Percentiles rank a stretch among this genome's conserved stretches.
These are phyloP conservation scores for Xerocomus amazonicus DNA, from an alignment of 1,284 basidiomycete genomes.

Conservation along the genomic window DNA sequence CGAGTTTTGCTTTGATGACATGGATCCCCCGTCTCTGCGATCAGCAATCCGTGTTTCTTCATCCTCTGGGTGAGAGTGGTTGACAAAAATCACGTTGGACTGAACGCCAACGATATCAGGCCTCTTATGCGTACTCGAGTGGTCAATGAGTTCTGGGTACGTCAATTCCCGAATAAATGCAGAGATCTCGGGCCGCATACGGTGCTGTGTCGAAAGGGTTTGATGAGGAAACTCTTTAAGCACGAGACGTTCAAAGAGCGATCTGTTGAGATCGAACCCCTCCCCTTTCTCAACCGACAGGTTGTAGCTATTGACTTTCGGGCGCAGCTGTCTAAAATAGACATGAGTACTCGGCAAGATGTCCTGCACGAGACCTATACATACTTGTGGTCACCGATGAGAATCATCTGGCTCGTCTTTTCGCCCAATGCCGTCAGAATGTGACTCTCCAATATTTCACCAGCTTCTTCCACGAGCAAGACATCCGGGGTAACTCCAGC, in stretches of 20 bases:
- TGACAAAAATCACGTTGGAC: constrained; percentile 55
- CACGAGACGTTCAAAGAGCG: constrained; percentile 51
- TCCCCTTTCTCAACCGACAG: constrained; percentile 64
- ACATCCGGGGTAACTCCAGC: constrained; percentile 45
- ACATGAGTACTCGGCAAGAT: constrained; percentile 1
- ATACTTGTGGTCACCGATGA: constrained; percentile 71
- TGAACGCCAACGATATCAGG: constrained; percentile 48
- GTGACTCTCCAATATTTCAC: constrained; percentile 67
- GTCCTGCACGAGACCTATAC: constrained; percentile 16
- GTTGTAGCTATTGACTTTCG: constrained; percentile 58
- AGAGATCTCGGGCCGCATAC: constrained; percentile 68
- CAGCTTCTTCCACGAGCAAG: constrained; percentile 65
- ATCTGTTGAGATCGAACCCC: constrained; percentile 59
- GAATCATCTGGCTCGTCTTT: constrained; percentile 49
- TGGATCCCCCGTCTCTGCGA: constrained; percentile 41
- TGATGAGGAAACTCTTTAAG: constrained; percentile 54
- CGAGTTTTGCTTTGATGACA: constrained; percentile 57
- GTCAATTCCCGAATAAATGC: constrained; percentile 52
- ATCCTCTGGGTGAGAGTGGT: constrained; percentile 55
- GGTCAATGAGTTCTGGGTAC: constrained; percentile 57
- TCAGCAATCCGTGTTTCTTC: constrained; percentile 41
- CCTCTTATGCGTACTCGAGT: constrained; percentile 41
- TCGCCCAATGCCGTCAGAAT: constrained; percentile 53
- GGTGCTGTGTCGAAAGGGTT: constrained; percentile 52
- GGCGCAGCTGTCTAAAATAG: constrained; percentile 1